Conservation (phyloP, 148 eudicot species). For the Euryodendron excelsum region DNA sequence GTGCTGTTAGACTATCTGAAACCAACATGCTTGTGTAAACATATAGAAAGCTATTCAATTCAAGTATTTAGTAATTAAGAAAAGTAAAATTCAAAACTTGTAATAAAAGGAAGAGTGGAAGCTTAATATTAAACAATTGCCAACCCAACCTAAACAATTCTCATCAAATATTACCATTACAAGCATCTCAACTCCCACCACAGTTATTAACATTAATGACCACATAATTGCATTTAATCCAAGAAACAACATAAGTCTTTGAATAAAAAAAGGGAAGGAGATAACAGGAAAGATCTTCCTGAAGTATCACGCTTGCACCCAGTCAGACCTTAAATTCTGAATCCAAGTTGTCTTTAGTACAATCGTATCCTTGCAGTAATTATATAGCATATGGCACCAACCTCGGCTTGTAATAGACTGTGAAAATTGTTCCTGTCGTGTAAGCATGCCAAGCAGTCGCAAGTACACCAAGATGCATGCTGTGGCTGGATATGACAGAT, state of each 20-base stretch:
- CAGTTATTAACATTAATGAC: background rate
- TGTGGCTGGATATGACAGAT: constrained; percentile 97
- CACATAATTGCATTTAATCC: background rate
- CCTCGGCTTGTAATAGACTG: constrained; percentile 98
- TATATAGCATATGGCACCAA: constrained; percentile 13
- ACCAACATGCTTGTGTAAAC: too few relatives aligned
- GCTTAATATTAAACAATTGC: background rate
- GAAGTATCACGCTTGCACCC: too few relatives aligned
- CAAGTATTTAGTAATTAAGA: too few relatives aligned
- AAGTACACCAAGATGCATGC: constrained; percentile 99
- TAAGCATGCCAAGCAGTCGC: constrained; percentile 99
- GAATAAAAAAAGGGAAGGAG: background rate
- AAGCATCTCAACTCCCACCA: background rate
- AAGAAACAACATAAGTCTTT: background rate
- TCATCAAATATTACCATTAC: background rate
- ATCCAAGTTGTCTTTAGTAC: background rate
- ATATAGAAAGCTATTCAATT: too few relatives aligned
- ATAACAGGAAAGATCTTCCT: background rate
- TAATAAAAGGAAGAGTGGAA: background rate
- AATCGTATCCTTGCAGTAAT: background rate
- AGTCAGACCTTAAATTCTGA: background rate
- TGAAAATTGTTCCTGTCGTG: constrained; percentile 73
- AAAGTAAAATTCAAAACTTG: background rate
- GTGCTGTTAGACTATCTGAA: background rate
- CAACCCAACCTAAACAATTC: background rate